Evolutionary conservation across 352 stramenopile genomes (phyloP).

Genomic region (Phytophthora pinifolia): DNA sequence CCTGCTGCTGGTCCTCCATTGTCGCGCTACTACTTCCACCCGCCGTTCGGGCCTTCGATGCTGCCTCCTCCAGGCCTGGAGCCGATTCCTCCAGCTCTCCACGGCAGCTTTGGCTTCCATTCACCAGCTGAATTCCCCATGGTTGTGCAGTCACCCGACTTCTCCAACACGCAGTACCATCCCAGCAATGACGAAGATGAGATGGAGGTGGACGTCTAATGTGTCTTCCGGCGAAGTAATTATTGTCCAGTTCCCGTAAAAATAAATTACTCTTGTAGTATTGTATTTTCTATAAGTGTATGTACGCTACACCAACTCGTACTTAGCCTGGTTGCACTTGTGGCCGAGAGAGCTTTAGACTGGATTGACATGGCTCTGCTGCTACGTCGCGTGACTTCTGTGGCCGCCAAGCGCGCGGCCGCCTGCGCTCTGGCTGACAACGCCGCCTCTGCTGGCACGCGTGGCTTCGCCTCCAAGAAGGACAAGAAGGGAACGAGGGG

Average conservation of each 20-base stretch:
- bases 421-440: conserved; percentile 18
- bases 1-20: conserved; percentile 11
- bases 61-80: conserved; percentile 14
- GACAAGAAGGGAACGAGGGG: conserved; percentile 61
- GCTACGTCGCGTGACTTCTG: conserved; percentile 29
- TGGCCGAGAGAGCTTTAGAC: conserved; percentile 24
- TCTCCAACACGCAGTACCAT: conserved; percentile 26
- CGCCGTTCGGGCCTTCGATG: conserved; percentile 1
- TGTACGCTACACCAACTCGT: conserved; percentile 15
- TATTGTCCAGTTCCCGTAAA: neutral
- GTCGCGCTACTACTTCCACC: conserved; percentile 60
- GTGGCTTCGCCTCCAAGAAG: conserved; percentile 54
- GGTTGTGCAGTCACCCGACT: conserved; percentile 41
- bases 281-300: neutral
- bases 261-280: conserved; percentile 4
- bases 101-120: conserved; percentile 19
- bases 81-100: conserved; percentile 6
- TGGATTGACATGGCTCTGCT: conserved; percentile 28
- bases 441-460: conserved; percentile 17
- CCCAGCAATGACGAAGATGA: conserved; percentile 16
- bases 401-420: conserved; percentile 29
- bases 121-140: conserved; percentile 12
- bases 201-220: conserved; percentile 23
- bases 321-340: conserved; percentile 22
- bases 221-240: neutral